Evolutionary conservation across 2,329 filamentous ascomycete genomes (phyloP).

Genomic region (Curvularia lunata): DNA sequence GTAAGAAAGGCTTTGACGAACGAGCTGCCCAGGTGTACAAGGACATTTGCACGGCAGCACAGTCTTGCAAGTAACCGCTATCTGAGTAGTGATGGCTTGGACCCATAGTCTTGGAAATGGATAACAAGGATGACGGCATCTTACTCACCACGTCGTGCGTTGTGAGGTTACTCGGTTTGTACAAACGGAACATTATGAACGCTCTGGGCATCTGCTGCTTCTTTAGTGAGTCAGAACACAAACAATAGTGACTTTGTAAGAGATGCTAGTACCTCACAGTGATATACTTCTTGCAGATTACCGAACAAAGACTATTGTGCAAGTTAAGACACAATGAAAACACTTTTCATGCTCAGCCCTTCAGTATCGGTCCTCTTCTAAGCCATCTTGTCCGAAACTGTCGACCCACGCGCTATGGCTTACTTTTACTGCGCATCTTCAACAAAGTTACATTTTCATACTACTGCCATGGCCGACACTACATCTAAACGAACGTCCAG

Average conservation of each 20-base stretch:
- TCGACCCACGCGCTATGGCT: too few relatives aligned
- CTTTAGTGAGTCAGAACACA: not conserved
- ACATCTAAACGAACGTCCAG: not conserved
- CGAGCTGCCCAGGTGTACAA: not conserved
- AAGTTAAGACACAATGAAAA: not conserved
- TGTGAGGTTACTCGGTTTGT: not conserved
- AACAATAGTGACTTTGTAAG: not conserved
- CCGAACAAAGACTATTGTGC: not conserved
- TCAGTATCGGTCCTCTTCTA: not conserved
- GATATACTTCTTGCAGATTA: not conserved
- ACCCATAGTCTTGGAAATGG: not conserved
- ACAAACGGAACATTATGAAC: not conserved
- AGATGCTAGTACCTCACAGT: not conserved
- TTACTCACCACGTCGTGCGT: not conserved
- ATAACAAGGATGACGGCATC: not conserved
- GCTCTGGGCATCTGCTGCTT: not conserved
- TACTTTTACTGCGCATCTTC: not conserved
- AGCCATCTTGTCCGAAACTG: not conserved
- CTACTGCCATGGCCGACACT: not conserved
- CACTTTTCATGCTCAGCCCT: not conserved
- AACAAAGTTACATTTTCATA: not conserved
- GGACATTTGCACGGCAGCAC: too few relatives aligned
- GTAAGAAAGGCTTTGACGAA: slow-evolving; percentile 12
- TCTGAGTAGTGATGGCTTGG: not conserved
- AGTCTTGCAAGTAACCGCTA: not conserved